A percentile compares a stretch with the other conserved stretches of the same genome.
Evolutionary conservation across 129 eudicot genomes (phyloP).

Genomic region (Scalesia atractyloides): DNA sequence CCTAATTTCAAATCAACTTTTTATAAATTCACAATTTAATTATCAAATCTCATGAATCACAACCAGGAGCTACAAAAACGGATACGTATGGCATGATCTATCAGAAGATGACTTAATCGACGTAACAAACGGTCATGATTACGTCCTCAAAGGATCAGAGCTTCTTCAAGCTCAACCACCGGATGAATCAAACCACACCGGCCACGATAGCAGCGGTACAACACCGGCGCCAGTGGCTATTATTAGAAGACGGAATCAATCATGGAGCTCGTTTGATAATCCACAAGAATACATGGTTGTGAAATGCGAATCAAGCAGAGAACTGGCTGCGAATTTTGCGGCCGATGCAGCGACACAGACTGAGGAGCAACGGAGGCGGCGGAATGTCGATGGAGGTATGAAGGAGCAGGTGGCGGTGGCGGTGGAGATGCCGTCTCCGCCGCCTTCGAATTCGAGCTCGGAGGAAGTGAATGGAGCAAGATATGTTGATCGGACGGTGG

Average conservation of each 20-base stretch:
- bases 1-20: not conserved
- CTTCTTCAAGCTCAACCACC: slow-evolving; percentile 32
- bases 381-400: slow-evolving; percentile 12
- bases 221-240: slow-evolving; percentile 11
- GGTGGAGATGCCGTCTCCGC: slow-evolving; percentile 44
- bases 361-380: slow-evolving; percentile 27
- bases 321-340: slow-evolving; percentile 42
- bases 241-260: slow-evolving; percentile 43
- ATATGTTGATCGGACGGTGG: slow-evolving; percentile 27
- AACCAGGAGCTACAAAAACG: slow-evolving; percentile 69
- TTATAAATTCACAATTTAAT: not conserved
- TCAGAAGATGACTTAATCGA: slow-evolving; percentile 51
- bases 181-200: slow-evolving; percentile 7
- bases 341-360: slow-evolving; percentile 51
- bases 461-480: slow-evolving; percentile 31
- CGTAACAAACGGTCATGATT: slow-evolving; percentile 48
- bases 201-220: slow-evolving; percentile 10
- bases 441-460: slow-evolving; percentile 49
- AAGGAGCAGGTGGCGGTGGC: slow-evolving; percentile 22
- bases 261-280: slow-evolving; percentile 65
- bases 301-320: slow-evolving; percentile 59
- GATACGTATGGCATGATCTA: slow-evolving; percentile 72
- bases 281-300: slow-evolving; percentile 51
- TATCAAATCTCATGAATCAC: slow-evolving; percentile 1
- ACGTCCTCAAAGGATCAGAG: slow-evolving; percentile 65